Evolutionary conservation across 208 protist species (phyloP).

Genomic region (Acanthamoeba triangularis): DNA sequence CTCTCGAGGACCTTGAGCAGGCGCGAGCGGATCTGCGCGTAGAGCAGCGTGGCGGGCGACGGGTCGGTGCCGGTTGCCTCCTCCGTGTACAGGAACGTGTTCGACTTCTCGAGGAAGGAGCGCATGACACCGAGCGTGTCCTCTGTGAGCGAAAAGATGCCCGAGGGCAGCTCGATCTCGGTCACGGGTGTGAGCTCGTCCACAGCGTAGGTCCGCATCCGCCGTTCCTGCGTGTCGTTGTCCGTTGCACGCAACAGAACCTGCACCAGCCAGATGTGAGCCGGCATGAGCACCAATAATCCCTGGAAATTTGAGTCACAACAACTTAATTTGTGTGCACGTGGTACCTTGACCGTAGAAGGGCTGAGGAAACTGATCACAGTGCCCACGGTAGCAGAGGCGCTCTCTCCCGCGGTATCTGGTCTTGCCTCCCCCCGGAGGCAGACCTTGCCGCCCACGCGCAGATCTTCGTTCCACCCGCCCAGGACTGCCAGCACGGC

Average conservation of each 20-base stretch:
- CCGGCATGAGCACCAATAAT: not conserved
- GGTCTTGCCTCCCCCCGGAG: not conserved
- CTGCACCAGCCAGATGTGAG: not conserved
- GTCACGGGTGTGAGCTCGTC: conserved; percentile 36
- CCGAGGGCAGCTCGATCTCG: not conserved
- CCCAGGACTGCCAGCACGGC: conserved; percentile 30
- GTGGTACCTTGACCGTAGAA: conserved; percentile 23
- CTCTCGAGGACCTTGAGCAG: conserved; percentile 6
- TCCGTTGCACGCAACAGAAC: not conserved
- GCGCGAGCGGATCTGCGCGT: not conserved
- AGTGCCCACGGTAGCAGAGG: not conserved
- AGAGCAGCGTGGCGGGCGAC: not conserved
- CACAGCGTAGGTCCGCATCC: not conserved
- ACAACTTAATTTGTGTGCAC: no score
- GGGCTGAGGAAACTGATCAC: conserved; percentile 18
- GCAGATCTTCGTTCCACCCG: conserved; percentile 34
- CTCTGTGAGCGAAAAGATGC: not conserved
- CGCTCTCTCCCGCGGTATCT: not conserved
- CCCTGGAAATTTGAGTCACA: no score
- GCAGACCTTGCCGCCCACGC: conserved; percentile 33
- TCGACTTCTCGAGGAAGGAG: conserved; percentile 20
- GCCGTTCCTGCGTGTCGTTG: not conserved
- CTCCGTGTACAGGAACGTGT: not conserved
- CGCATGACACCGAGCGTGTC: not conserved
- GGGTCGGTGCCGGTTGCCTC: not conserved